These are phyloP conservation scores for Scheffersomyces spartinae DNA, from an alignment of 805 yeast genomes.

Conservation along the genomic window DNA sequence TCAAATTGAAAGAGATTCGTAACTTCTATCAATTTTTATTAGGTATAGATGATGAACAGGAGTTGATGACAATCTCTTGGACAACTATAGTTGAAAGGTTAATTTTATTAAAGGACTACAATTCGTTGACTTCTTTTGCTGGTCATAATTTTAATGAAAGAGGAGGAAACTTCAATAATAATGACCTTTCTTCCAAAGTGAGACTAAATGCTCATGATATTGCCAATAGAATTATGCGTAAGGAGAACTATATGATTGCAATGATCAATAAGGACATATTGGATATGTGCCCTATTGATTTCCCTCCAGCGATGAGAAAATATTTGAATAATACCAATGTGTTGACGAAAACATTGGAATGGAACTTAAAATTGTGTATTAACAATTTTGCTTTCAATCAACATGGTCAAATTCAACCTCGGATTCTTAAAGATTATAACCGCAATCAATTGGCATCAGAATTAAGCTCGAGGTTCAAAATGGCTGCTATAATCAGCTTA, in stretches of 20 bases:
- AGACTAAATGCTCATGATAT: conserved; percentile 86
- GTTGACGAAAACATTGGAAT: conserved; percentile 81
- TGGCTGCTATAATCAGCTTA: conserved; percentile 81
- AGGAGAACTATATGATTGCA: conserved; percentile 89
- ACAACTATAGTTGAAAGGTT: conserved; percentile 68
- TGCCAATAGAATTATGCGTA: conserved; percentile 92
- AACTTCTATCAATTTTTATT: conserved; percentile 67
- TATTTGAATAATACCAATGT: conserved; percentile 14
- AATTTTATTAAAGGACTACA: conserved; percentile 66
- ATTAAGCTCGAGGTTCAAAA: conserved; percentile 63
- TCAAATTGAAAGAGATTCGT: conserved; percentile 59
- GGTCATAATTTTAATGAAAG: conserved; percentile 16
- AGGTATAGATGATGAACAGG: conserved; percentile 57
- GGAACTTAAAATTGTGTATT: conserved; percentile 86
- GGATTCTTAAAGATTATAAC: conserved; percentile 59
- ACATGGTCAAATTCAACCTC: conserved; percentile 68
- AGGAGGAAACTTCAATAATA: conserved; percentile 5
- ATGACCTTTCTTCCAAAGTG: conserved; percentile 56
- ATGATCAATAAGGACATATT: conserved; percentile 68
- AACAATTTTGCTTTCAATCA: conserved; percentile 77
- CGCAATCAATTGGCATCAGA: conserved; percentile 58
- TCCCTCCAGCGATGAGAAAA: conserved; percentile 17
- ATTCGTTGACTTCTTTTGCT: conserved; percentile 47
- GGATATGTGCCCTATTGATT: conserved; percentile 49
- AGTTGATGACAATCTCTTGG: conserved; percentile 91